Evolutionary conservation across 2,329 filamentous ascomycete species (phyloP).

Genomic region (Cladorrhinum sp.): DNA sequence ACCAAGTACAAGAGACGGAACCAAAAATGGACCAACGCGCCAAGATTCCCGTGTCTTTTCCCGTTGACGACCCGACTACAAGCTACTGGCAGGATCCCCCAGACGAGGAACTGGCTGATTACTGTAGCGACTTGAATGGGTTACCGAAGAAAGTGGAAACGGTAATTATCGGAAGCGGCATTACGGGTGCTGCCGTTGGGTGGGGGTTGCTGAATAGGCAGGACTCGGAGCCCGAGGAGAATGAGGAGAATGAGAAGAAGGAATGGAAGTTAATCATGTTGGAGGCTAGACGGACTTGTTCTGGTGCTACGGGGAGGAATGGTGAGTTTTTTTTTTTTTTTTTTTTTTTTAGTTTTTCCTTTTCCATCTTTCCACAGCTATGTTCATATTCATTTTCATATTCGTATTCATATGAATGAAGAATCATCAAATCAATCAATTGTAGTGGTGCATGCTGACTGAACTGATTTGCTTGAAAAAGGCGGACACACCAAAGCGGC

Average conservation of each 20-base stretch:
- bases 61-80: slow-evolving; percentile 48
- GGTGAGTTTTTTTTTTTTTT: slow-evolving; percentile 30
- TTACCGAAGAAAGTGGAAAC: slow-evolving; percentile 54
- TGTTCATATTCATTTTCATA: too few relatives aligned
- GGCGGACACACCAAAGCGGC: slow-evolving; percentile 44
- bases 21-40: slow-evolving; percentile 37
- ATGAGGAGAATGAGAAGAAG: not conserved
- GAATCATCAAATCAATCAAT: too few relatives aligned
- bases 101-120: slow-evolving; percentile 48
- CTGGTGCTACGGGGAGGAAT: slow-evolving; percentile 62
- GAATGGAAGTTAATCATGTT: slow-evolving; percentile 53
- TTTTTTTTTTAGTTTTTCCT: not conserved
- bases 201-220: slow-evolving; percentile 44
- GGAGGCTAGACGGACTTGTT: slow-evolving; percentile 63
- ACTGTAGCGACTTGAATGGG: slow-evolving; percentile 37
- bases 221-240: not conserved
- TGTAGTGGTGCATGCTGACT: too few relatives aligned
- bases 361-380: not conserved
- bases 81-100: slow-evolving; percentile 62
- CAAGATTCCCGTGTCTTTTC: slow-evolving; percentile 42
- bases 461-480: slow-evolving; percentile 22
- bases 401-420: too few relatives aligned
- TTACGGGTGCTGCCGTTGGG: slow-evolving; percentile 59
- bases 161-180: slow-evolving; percentile 62
- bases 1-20: not conserved